phyloP scores from a whole-genome alignment of 257 asterid genomes.

The Ballota nigra region DNA sequence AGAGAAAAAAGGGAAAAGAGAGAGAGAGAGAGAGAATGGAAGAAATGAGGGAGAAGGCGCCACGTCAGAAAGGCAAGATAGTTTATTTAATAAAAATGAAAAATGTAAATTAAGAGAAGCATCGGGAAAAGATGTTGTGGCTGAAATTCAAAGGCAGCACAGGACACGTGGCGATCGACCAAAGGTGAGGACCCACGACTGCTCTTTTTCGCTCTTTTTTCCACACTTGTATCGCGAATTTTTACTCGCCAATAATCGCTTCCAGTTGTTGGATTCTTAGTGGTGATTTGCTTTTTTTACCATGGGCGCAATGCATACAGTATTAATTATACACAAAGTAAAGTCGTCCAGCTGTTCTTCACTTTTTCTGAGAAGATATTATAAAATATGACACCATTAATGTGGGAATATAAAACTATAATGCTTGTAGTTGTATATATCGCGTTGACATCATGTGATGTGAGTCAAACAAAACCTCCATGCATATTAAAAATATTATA shows the following conservation, averaged over 20 bases:
- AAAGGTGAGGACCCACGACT: slow-evolving; percentile 16
- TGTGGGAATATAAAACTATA: no score
- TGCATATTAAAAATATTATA: no score
- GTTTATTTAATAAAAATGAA: neutral
- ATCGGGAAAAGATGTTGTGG: slow-evolving; percentile 62
- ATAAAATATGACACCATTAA: no score
- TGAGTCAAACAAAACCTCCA: no score
- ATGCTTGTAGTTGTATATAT: no score
- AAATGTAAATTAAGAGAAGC: slow-evolving; percentile 20
- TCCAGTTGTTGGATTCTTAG: slow-evolving; percentile 13
- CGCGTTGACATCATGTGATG: no score
- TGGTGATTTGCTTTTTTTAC: slow-evolving; percentile 15
- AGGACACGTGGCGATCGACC: slow-evolving; percentile 50
- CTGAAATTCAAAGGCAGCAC: slow-evolving; percentile 40
- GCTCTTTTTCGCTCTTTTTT: slow-evolving; percentile 16
- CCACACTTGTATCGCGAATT: neutral
- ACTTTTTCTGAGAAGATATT: no score
- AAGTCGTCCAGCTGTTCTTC: no score
- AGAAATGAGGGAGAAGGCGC: slow-evolving; percentile 24
- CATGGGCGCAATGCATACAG: no score
- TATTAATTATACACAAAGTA: no score
- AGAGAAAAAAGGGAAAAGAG: no score
- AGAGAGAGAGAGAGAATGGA: neutral
- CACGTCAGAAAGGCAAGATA: slow-evolving; percentile 42
- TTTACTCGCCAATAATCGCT: neutral